A percentile compares a stretch with the other conserved stretches of the same genome.
These are phyloP conservation scores for Vitis hybrid DNA, from an alignment of 177 flowering plant genomes.

Conservation along the genomic window DNA sequence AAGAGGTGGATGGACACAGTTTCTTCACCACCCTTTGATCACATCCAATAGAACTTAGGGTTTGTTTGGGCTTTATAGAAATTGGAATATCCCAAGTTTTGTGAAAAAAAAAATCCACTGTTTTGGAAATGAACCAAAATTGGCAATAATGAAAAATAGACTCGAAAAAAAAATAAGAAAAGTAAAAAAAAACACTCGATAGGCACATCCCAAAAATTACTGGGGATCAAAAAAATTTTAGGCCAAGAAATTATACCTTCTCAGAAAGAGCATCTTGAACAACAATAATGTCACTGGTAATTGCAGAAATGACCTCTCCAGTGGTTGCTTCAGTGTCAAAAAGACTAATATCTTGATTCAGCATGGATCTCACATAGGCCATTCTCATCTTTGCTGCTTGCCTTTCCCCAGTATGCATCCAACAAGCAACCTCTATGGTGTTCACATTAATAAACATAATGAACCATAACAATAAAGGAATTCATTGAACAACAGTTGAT, in stretches of 20 bases:
- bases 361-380: conserved; percentile 79
- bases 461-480: not conserved
- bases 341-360: conserved; percentile 87
- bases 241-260: conserved; percentile 47
- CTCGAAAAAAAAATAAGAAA: no score
- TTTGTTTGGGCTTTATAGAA: no score
- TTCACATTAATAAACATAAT: not conserved
- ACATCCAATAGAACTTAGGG: no score
- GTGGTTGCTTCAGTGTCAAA: conserved; percentile 93
- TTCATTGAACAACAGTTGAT: not conserved
- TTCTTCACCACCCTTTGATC: no score
- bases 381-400: conserved; percentile 95
- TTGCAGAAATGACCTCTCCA: conserved; percentile 84
- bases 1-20: no score
- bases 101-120: no score
- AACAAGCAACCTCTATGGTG: conserved; percentile 83
- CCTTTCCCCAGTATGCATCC: conserved; percentile 96
- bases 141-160: no score
- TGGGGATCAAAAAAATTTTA: no score
- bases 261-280: conserved; percentile 98
- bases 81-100: no score
- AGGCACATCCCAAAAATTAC: no score
- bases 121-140: no score
- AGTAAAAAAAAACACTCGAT: no score
- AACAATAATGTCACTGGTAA: conserved; percentile 78